Base-by-base conservation (phyloP, 106 monocot genomes). In the Amphibolis antarctica region DNA sequence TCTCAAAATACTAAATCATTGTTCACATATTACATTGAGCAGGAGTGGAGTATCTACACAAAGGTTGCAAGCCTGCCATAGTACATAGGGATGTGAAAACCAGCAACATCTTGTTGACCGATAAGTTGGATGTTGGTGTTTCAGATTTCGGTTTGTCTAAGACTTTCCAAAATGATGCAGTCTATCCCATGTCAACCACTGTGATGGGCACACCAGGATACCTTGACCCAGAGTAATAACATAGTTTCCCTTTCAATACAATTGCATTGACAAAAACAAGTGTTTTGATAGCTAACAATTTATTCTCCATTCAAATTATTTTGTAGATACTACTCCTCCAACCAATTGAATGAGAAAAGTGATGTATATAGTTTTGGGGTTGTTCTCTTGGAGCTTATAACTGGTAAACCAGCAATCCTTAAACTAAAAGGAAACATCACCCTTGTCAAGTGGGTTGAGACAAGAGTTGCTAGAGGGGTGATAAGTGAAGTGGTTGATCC, bases 191-290 rank as follows among this genome's bases (percentile, higher is more conserved):
- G 17, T 63, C 60, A 43, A 74, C 60, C 13, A 25, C 18, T 17
- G 53, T 74, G 1, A 64, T 29, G 26, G 74, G 66, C 18, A 74
- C 74, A 18, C 67, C 36, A 14, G 74, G 74, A 23, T 74, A 74
- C 21, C 21, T 74, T 22, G 53, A 61, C 26, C 74, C 66, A 22
- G 66, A 74, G 59, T 74, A 60, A 31, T n/a, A n/a, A n/a, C n/a
- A n/a, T n/a, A n/a, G n/a, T n/a, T 18, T 50, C 15, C 47, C 14
- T 48, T 22, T 26, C 13, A 14, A 53, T 21, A 7, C 19, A 22
- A 22, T 26, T 21, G 6, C 5, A 15, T 15, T 28, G 18, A 21
- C 28, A 27, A 29, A 11, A 29, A 58, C 6, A 12, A 58, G 1
- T 20, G 21, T 29, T n/a, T 28, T 10, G 12, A 17, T 10, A 12